These are phyloP conservation scores for Phytophthora multivora DNA, from an alignment of 352 stramenopile genomes.

Conservation along the genomic window DNA sequence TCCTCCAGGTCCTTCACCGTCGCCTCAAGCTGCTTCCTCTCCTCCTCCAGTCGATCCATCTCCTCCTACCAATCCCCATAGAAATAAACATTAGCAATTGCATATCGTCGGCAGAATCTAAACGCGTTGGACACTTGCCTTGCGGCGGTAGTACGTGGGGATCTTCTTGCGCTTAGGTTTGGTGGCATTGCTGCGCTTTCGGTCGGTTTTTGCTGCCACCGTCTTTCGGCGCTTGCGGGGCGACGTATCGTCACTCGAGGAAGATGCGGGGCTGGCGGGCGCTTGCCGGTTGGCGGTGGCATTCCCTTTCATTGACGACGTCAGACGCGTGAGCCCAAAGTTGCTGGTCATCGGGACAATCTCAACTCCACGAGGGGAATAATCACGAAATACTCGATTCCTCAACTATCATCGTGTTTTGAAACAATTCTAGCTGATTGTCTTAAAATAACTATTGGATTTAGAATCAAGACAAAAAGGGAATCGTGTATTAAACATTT, in stretches of 20 bases:
- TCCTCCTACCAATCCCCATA: slow-evolving; percentile 17
- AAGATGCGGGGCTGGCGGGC: not conserved
- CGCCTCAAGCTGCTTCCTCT: slow-evolving; percentile 23
- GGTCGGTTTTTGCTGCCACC: not conserved
- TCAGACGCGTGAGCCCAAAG: not conserved
- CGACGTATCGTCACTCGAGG: slow-evolving; percentile 6
- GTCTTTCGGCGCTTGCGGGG: slow-evolving; percentile 9
- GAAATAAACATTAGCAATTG: not conserved
- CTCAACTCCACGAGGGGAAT: not conserved
- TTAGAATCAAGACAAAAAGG: not conserved
- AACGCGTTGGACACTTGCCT: slow-evolving; percentile 13
- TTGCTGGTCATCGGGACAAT: no score
- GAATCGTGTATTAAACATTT: not conserved
- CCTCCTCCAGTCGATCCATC: slow-evolving; percentile 26
- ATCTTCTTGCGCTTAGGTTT: slow-evolving; percentile 32
- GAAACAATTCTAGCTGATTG: not conserved
- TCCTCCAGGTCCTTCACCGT: slow-evolving; percentile 11
- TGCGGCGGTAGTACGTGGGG: slow-evolving; percentile 35
- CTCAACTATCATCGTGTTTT: slow-evolving; percentile 8
- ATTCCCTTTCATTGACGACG: slow-evolving; percentile 2
- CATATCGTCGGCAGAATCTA: not conserved
- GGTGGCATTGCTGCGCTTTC: slow-evolving; percentile 14
- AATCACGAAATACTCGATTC: slow-evolving; percentile 1
- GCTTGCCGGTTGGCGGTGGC: not conserved
- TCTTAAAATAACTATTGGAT: no score